phyloP scores from a whole-genome alignment of 192 early-diverging fungal genomes.

The Coemansia sp. region DNA sequence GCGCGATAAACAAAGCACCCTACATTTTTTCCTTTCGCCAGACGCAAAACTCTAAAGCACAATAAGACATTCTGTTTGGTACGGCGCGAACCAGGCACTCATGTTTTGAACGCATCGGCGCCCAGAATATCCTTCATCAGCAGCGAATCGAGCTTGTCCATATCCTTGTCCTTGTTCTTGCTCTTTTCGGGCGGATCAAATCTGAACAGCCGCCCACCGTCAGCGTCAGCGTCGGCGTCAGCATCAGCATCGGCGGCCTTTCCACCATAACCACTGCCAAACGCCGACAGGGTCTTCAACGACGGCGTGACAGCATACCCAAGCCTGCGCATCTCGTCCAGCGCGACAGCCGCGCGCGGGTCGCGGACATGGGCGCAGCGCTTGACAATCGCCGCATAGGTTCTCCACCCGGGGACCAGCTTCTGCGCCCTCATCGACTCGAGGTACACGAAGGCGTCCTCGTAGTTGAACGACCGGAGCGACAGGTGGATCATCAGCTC shows the following conservation, averaged over 20 bases:
- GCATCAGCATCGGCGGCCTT: neutral
- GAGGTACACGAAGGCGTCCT: constrained; percentile 73
- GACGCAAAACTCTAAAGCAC: neutral
- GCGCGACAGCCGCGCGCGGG: constrained; percentile 58
- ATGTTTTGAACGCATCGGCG: constrained; percentile 2
- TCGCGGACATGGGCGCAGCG: constrained; percentile 63
- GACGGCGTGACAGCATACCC: constrained; percentile 53
- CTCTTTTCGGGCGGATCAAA: neutral
- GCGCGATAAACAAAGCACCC: too few relatives aligned
- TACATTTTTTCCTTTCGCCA: too few relatives aligned
- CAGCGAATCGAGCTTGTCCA: neutral
- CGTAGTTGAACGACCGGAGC: constrained; percentile 62
- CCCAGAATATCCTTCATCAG: constrained; percentile 10
- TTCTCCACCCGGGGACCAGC: constrained; percentile 58
- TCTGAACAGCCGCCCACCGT: neutral
- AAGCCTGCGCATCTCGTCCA: constrained; percentile 66
- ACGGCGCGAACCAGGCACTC: neutral
- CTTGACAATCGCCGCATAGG: constrained; percentile 57
- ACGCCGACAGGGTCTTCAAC: constrained; percentile 25
- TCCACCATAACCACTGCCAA: neutral
- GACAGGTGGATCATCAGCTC: constrained; percentile 59
- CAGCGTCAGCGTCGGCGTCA: neutral
- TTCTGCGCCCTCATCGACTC: constrained; percentile 68
- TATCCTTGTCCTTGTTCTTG: neutral
- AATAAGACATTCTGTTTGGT: neutral